Evolutionary conservation across 495 filamentous ascomycete genomes (phyloP), one percentile per base, ranked within the genome.

Genomic region (Evansstolkia leycettana): DNA sequence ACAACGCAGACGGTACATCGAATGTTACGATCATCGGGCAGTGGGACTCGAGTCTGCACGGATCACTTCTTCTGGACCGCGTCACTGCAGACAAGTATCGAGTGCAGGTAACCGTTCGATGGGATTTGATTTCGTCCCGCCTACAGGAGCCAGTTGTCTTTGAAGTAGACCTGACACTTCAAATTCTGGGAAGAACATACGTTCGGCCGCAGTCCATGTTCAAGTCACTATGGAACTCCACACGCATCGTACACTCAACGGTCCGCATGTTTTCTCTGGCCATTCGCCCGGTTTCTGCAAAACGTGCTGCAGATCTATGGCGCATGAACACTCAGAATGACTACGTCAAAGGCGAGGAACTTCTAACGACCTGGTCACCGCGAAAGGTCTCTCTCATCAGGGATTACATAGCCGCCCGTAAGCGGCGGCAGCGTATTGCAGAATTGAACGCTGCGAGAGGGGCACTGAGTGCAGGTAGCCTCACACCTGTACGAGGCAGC

Each of bases 1-100:
- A 77, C 27, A 89, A 94, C 57, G 73, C 83, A 4, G 88, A 96
- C 51, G 90, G 90, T 19, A 95, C 89, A 1, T 83, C 80, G n/a
- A 81, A 82, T 51, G 73, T 93, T 33, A 87, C 80, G 1, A 64
- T 96, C 14, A 58, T 79, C 7, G 87, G 82, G 7, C 90, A 96
- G 51, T 99, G 90, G 90, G 92, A 96, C 53, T 96, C 92, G 0
- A 89, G 84, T 48, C 69, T 89, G 39, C 90, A 99, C 51, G 76
- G 74, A 38, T 99, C 90, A 12, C 68, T 90, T 15, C 67, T 95
- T 7, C 76, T 99, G 7, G 87, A 96, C 51, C 75, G 87, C 13
- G 78, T 82, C 8, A 96, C 90, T 11, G 74, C 84, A 8, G 86
- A 94, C 35, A 88, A 84, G 48, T 90, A 93, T 50, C 80, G 80